Evolutionary conservation across 1,139 yeast species (phyloP).

Genomic region (Blastobotrys capitulatus): DNA sequence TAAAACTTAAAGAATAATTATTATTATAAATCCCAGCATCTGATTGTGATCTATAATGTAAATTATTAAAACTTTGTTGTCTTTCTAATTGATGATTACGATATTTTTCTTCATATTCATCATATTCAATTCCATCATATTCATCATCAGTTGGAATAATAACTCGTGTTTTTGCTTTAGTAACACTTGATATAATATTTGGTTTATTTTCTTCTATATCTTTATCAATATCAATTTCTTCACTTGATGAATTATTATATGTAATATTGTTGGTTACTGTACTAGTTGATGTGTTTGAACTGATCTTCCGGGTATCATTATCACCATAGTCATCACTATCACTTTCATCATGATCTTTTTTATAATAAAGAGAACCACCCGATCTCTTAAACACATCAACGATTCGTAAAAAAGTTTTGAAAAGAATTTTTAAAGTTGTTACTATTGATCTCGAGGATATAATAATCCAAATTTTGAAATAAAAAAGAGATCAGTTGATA

Average conservation of each 20-base stretch:
- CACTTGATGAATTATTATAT: neutral
- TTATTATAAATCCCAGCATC: neutral
- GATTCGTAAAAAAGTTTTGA: neutral
- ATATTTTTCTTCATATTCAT: neutral
- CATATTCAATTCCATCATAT: neutral
- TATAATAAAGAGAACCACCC: neutral
- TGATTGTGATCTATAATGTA: neutral
- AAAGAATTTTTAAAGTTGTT: neutral
- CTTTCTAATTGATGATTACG: no score
- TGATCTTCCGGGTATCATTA: neutral
- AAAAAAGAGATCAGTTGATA: no score
- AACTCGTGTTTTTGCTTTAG: neutral
- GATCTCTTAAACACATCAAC: neutral
- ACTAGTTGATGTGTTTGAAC: no score
- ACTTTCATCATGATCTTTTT: neutral
- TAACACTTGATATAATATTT: neutral
- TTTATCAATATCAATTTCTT: neutral
- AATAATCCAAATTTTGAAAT: no score
- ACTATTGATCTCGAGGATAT: neutral
- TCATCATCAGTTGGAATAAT: neutral
- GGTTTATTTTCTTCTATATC: neutral
- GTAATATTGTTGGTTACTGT: neutral
- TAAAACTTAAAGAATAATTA: neutral
- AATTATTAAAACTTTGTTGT: neutral
- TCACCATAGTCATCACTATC: no score